Evolutionary conservation across 1,284 basidiomycete genomes (phyloP), one percentile per base, ranked within the genome.

Genomic region (Cryptococcus sp.): DNA sequence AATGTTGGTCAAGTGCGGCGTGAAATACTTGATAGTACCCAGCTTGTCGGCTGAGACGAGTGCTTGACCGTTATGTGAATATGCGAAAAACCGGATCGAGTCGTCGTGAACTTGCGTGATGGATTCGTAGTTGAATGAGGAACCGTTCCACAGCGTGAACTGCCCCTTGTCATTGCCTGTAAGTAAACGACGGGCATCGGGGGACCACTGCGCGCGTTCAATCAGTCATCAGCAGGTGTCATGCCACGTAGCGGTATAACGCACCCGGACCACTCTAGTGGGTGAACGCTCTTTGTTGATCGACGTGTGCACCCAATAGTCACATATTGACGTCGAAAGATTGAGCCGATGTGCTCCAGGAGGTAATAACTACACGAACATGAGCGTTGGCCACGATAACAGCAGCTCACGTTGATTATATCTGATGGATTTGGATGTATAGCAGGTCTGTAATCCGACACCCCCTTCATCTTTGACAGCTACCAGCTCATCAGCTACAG

Each of bases 61-160:
- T 77, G 91, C 96, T 19, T 87, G 83, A 11, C 95, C 95, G 0
- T 91, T 91, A 67, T 95, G 90, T 2, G 89, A 90, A 81, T 95
- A 99, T 10, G 86, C 82, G 74, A 98, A 86, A 0, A 91, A 85
- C 39, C 94, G 90, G 58, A 99, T 91, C 20, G 93, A 89, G 10
- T 88, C 88, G 75, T 99, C 95, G 79, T 99, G 96, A 3, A 75
- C 77, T 79, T 97, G 94, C 44, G 98, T 85, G 69, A 99, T 98
- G 0, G 95, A 97, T 78, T 99, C 95, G 76, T 99, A 99, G 81
- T 99, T 98, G 86, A 98, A 99, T 0, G 95, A 98, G 34, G 96
- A 83, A 19, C 94, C 95, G 71, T 99, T 99, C 95, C 96, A 99
- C 5, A 99, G 84, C 0, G 95, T 98, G 78, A 99, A 98, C 78